phyloP scores from a whole-genome alignment of 1,284 basidiomycete species.

The Microbotryum intermedium region DNA sequence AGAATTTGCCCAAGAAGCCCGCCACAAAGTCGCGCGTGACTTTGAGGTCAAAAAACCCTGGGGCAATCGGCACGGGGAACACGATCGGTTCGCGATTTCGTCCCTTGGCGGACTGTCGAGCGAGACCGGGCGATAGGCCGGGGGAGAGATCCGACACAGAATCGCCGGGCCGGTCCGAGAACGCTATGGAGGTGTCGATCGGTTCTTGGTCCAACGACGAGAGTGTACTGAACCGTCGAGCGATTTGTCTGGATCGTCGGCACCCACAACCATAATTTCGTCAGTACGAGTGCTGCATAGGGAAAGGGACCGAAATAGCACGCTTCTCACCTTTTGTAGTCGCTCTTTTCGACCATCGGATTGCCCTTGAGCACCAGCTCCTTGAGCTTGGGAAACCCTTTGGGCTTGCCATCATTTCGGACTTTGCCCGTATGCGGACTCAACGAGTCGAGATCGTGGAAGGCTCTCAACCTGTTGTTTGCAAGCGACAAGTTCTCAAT shows the following conservation, averaged over 20 bases:
- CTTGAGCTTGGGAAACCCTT: slow-evolving; percentile 46
- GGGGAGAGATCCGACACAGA: background rate
- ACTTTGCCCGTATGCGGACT: slow-evolving; percentile 22
- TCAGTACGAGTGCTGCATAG: background rate
- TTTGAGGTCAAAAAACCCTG: slow-evolving; percentile 56
- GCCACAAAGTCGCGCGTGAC: slow-evolving; percentile 58
- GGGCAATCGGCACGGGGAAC: slow-evolving; percentile 63
- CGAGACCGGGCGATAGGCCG: slow-evolving; percentile 11
- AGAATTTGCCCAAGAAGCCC: slow-evolving; percentile 75
- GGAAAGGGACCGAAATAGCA: slow-evolving; percentile 24
- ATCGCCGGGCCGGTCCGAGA: slow-evolving; percentile 1
- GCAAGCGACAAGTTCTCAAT: slow-evolving; percentile 74
- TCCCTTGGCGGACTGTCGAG: slow-evolving; percentile 20
- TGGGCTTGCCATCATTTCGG: slow-evolving; percentile 23
- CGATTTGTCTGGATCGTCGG: slow-evolving; percentile 52
- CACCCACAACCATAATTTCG: slow-evolving; percentile 8
- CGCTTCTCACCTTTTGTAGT: slow-evolving; percentile 55
- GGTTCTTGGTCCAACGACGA: slow-evolving; percentile 65
- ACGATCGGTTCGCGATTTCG: slow-evolving; percentile 38
- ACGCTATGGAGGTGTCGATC: slow-evolving; percentile 42
- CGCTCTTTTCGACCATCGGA: slow-evolving; percentile 56
- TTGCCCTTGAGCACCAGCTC: slow-evolving; percentile 75
- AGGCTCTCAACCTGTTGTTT: slow-evolving; percentile 57
- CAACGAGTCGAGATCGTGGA: slow-evolving; percentile 58
- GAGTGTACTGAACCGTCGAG: slow-evolving; percentile 58